phyloP scores from a whole-genome alignment of 176 grass and related monocot genomes.

The Oryza brachyantha region DNA sequence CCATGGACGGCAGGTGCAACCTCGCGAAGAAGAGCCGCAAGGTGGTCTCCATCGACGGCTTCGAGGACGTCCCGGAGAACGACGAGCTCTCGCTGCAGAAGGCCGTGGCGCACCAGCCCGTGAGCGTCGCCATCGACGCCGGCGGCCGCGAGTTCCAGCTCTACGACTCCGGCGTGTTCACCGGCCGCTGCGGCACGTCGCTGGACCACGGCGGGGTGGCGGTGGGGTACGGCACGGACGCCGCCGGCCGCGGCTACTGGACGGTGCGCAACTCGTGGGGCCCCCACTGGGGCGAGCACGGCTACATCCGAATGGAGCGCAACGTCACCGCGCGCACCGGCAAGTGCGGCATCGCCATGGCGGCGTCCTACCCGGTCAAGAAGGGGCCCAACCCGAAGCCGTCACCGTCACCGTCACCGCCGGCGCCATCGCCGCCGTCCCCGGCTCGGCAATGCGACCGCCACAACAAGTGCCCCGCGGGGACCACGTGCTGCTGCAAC shows the following conservation, averaged over 20 bases:
- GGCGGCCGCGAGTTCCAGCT: conserved; percentile 68
- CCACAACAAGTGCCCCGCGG: conserved; percentile 39
- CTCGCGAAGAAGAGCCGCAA: conserved; percentile 63
- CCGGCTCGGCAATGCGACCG: conserved; percentile 41
- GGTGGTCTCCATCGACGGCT: conserved; percentile 82
- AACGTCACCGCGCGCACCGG: conserved; percentile 17
- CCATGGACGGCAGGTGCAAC: conserved; percentile 58
- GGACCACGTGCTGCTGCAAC: conserved; percentile 76
- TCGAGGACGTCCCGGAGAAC: conserved; percentile 36
- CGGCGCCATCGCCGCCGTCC: not conserved
- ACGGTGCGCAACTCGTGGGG: conserved; percentile 77
- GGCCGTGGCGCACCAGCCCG: conserved; percentile 66
- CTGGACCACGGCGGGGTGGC: conserved; percentile 58
- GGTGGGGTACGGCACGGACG: conserved; percentile 47
- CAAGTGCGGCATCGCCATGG: conserved; percentile 74
- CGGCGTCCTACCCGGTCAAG: conserved; percentile 58
- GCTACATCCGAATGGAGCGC: conserved; percentile 66
- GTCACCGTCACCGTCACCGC: conserved; percentile 17
- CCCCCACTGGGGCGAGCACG: conserved; percentile 41
- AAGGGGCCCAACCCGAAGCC: conserved; percentile 44
- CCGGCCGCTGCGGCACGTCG: conserved; percentile 42
- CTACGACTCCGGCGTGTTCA: conserved; percentile 59
- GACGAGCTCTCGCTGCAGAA: conserved; percentile 60
- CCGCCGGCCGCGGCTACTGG: conserved; percentile 49
- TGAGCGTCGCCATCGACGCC: conserved; percentile 67